Percentiles rank a stretch among this genome's conserved stretches.
Conservation (phyloP, 331 rosid genomes). For the Pyrus hybrid region DNA sequence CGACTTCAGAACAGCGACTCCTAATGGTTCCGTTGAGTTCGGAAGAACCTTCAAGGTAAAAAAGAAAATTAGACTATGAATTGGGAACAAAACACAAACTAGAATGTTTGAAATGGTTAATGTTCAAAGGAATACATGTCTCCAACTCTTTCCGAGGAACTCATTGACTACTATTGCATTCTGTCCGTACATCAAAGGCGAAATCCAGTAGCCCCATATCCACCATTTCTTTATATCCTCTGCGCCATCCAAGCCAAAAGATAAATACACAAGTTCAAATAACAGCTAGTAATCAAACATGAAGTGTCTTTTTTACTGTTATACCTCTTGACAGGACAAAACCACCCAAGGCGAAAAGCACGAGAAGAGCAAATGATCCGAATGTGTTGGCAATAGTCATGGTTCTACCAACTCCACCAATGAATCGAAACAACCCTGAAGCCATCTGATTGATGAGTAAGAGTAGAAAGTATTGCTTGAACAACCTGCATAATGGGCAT, state of each 20-base stretch:
- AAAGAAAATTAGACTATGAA: slow-evolving; percentile 3
- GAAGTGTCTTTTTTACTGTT: neutral
- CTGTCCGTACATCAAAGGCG: slow-evolving; percentile 23
- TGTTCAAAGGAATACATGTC: slow-evolving; percentile 19
- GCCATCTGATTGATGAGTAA: slow-evolving; percentile 55
- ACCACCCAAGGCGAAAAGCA: slow-evolving; percentile 49
- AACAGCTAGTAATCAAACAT: neutral
- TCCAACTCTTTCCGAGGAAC: slow-evolving; percentile 47
- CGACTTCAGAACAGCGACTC: slow-evolving; percentile 37
- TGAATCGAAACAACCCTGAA: slow-evolving; percentile 37
- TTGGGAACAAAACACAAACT: neutral
- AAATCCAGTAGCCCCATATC: slow-evolving; percentile 63
- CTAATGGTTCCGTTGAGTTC: slow-evolving; percentile 36
- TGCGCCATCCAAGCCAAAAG: slow-evolving; percentile 10
- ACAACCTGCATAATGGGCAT: slow-evolving; percentile 34
- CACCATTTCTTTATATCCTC: slow-evolving; percentile 59
- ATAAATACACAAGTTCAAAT: neutral
- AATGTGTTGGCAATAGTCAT: slow-evolving; percentile 44
- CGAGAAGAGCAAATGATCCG: slow-evolving; percentile 37
- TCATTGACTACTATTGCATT: slow-evolving; percentile 53
- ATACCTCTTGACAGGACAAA: slow-evolving; percentile 53
- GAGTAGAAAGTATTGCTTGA: slow-evolving; percentile 46
- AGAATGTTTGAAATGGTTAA: neutral
- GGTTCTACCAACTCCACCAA: slow-evolving; percentile 51
- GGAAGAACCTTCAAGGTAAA: slow-evolving; percentile 29